phyloP scores from a whole-genome alignment of 2,329 filamentous ascomycete genomes.

The Pseudogymnoascus pannorum region DNA sequence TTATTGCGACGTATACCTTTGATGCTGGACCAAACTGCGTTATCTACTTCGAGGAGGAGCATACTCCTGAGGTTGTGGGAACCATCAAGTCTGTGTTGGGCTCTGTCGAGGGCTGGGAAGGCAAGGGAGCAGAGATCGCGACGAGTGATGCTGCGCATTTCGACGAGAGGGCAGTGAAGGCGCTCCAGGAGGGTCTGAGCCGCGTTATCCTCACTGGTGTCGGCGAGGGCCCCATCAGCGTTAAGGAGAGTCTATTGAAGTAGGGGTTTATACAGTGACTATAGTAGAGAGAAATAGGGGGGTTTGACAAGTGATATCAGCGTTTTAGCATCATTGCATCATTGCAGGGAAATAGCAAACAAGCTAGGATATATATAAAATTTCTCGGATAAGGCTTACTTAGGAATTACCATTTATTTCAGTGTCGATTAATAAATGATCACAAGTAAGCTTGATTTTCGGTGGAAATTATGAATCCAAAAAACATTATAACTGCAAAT shows the following conservation, averaged over 20 bases:
- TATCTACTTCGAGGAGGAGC: conserved; percentile 84
- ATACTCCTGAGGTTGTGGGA: conserved; percentile 66
- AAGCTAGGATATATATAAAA: neutral
- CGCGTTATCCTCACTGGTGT: conserved; percentile 87
- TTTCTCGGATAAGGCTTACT: too few species aligned
- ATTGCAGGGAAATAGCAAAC: neutral
- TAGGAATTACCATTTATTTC: too few species aligned
- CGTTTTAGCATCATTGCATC: conserved; percentile 8
- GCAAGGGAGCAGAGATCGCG: conserved; percentile 45
- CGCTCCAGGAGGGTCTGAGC: conserved; percentile 72
- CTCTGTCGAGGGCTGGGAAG: conserved; percentile 65
- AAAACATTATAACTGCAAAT: neutral
- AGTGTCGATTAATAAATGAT: too few species aligned
- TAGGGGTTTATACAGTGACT: conserved; percentile 47
- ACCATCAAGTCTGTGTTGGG: conserved; percentile 64
- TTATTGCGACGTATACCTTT: conserved; percentile 89
- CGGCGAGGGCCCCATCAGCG: conserved; percentile 78
- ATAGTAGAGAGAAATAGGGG: neutral
- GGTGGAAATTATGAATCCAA: neutral
- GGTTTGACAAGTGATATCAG: conserved; percentile 9
- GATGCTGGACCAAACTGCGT: conserved; percentile 96
- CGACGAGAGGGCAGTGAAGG: conserved; percentile 56
- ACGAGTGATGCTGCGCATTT: conserved; percentile 46
- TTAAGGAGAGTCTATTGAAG: conserved; percentile 66
- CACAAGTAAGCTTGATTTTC: neutral